These are phyloP conservation scores for Liquidambar formosana DNA, from an alignment of 164 flowering plant genomes.

Conservation along the genomic window DNA sequence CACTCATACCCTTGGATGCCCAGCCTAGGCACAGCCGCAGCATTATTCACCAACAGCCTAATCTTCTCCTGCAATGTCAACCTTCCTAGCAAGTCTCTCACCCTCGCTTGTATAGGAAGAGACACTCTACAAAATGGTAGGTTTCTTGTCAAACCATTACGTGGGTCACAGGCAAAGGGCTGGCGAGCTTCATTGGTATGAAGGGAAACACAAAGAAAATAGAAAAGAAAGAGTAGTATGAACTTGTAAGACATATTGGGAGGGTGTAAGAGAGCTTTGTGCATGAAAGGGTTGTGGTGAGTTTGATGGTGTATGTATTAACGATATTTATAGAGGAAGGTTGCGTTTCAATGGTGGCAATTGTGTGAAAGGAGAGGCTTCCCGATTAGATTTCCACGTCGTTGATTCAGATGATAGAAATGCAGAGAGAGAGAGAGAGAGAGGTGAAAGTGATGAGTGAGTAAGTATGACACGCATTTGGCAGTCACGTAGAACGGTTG, in stretches of 20 bases:
- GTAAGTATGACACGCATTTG: conserved; percentile 9
- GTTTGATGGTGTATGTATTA: too few relatives aligned
- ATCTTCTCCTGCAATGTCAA: conserved; percentile 51
- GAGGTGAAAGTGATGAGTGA: neutral
- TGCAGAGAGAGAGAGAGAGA: conserved; percentile 2
- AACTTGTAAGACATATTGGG: conserved; percentile 4
- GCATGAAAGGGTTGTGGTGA: too few relatives aligned
- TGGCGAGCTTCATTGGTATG: conserved; percentile 20
- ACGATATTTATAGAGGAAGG: conserved; percentile 22
- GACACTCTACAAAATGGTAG: conserved; percentile 39
- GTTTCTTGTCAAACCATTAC: conserved; percentile 30
- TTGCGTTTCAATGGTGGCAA: conserved; percentile 10
- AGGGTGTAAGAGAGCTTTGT: too few relatives aligned
- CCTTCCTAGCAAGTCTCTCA: conserved; percentile 48
- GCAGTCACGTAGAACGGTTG: neutral
- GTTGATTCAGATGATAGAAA: neutral
- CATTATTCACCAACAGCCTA: conserved; percentile 57
- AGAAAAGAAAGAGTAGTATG: neutral
- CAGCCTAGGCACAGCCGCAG: conserved; percentile 52
- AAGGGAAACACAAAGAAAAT: conserved; percentile 6
- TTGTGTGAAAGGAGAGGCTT: neutral
- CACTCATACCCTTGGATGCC: conserved; percentile 62
- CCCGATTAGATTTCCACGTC: conserved; percentile 41
- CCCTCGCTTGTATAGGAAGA: conserved; percentile 43
- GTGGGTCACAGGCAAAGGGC: conserved; percentile 66